phyloP scores from a whole-genome alignment of 2,329 filamentous ascomycete species.

The Domatiomyces globalis region DNA sequence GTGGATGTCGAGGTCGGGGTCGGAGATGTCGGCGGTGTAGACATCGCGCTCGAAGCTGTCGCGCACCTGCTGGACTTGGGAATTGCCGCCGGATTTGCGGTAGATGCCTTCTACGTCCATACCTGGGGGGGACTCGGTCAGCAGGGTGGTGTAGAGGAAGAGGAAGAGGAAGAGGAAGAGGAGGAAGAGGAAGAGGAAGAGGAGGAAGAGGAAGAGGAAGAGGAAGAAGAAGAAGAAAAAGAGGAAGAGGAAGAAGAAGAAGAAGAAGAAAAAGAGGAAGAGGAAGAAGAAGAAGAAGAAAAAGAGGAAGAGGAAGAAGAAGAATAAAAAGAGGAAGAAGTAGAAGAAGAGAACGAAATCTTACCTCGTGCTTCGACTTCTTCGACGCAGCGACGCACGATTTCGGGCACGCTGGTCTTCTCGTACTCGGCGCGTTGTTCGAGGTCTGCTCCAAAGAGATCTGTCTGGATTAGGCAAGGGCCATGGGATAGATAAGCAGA shows the following conservation, averaged over 20 bases:
- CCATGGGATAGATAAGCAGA: neutral
- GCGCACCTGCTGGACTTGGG: constrained; percentile 77
- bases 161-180: neutral
- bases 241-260: too few species aligned
- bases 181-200: neutral
- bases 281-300: too few species aligned
- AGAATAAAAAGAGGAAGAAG: constrained; percentile 6
- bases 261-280: too few species aligned
- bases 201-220: constrained; percentile 4
- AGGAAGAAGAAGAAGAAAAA: neutral
- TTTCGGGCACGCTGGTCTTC: constrained; percentile 72
- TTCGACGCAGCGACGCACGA: constrained; percentile 87
- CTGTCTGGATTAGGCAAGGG: constrained; percentile 21
- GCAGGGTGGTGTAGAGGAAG: too few species aligned
- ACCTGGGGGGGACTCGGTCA: constrained; percentile 24
- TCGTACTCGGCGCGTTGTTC: constrained; percentile 76
- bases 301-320: constrained; percentile 7
- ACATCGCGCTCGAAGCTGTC: constrained; percentile 71
- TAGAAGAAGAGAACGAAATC: constrained; percentile 7
- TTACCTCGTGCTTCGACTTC: constrained; percentile 80
- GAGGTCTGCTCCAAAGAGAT: constrained; percentile 80
- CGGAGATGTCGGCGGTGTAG: constrained; percentile 63
- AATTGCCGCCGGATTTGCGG: constrained; percentile 86
- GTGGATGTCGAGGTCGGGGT: constrained; percentile 86
- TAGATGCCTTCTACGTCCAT: constrained; percentile 98